Base-by-base conservation (phyloP, 495 filamentous ascomycete genomes). In the Penicillium manginii region DNA sequence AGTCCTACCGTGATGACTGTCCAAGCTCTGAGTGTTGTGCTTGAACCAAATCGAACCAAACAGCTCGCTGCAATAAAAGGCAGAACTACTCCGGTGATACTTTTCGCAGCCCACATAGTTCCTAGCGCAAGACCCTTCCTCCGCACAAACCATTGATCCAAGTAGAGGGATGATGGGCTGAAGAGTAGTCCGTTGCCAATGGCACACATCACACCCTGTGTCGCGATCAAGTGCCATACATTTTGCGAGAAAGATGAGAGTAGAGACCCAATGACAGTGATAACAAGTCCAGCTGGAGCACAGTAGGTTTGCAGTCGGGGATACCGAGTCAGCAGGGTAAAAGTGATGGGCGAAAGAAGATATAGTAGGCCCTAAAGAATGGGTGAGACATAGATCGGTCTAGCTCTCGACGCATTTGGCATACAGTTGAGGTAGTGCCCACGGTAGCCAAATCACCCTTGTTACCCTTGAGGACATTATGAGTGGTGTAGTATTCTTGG, bases 111-210 rank as follows among this genome's bases (percentile, higher is more conserved):
- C 68, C 81, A 83, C 78, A 86, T 84, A 8, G 78, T 77, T 0
- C 82, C 82, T 58, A 80, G 76, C 2, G 83, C 82, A 10, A 84
- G 65, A 1, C 81, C 78, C 60, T 85, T 84, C 18, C 76, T 71
- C 32, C 66, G 68, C 22, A 79, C 58, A 58, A 86, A 87, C 84
- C 83, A 86, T 58, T 84, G 80, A 54, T 85, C 83, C 5, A 87
- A 71, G 63, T 78, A 83, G 5, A 84, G 66, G 10, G 78, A 81
- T 1, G 78, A 77, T 1, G 82, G 81, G 17, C 73, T 80, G 60
- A 79, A 84, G 14, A 84, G 50, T 10, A 84, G 66, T 1, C 72
- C 76, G 58, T 76, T 78, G 0, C 83, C 83, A 10, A 86, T 57
- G 5, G 79, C 83, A 58, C 76, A 82, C 8, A 86, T 61, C 11